These are phyloP conservation scores for Monosporascus sp. DNA, from an alignment of 2,329 filamentous ascomycete species.

Conservation along the genomic window DNA sequence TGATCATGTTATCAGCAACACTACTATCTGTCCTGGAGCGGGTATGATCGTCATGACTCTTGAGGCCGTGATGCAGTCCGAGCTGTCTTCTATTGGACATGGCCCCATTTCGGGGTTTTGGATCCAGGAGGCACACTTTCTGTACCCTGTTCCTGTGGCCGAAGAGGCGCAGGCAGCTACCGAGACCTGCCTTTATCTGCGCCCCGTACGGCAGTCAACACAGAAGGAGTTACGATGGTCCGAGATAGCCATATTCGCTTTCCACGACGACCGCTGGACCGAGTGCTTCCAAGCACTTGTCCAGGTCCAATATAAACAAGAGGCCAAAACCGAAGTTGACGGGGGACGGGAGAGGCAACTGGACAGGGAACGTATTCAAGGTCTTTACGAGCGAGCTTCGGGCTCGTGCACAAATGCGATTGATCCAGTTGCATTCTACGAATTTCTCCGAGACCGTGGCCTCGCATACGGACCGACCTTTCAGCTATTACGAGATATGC, in stretches of 20 bases:
- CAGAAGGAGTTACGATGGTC: conserved; percentile 5
- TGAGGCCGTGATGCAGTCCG: conserved; percentile 22
- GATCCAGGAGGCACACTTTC: conserved; percentile 15
- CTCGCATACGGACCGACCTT: conserved; percentile 18
- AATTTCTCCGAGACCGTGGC: conserved; percentile 11
- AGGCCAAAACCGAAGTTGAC: conserved; percentile 1
- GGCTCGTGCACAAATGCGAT: conserved; percentile 9
- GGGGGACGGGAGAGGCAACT: not conserved
- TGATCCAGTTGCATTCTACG: conserved; percentile 16
- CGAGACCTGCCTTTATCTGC: conserved; percentile 16
- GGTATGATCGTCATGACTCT: conserved; percentile 27
- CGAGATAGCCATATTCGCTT: conserved; percentile 15
- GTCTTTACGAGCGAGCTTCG: conserved; percentile 4
- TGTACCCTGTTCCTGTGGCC: conserved; percentile 17
- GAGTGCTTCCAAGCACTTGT: conserved; percentile 16
- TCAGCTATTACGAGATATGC: conserved; percentile 13
- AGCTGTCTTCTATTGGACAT: not conserved
- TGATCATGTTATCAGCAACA: conserved; percentile 33
- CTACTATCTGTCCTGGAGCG: conserved; percentile 23
- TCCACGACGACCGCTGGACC: conserved; percentile 10
- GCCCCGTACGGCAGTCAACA: conserved; percentile 7
- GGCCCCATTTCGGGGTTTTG: conserved; percentile 7
- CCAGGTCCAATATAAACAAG: conserved; percentile 12
- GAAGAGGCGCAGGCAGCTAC: conserved; percentile 9
- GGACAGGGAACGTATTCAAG: not conserved